phyloP scores from a whole-genome alignment of 2,329 filamentous ascomycete species.

The Colletotrichum sublineola region DNA sequence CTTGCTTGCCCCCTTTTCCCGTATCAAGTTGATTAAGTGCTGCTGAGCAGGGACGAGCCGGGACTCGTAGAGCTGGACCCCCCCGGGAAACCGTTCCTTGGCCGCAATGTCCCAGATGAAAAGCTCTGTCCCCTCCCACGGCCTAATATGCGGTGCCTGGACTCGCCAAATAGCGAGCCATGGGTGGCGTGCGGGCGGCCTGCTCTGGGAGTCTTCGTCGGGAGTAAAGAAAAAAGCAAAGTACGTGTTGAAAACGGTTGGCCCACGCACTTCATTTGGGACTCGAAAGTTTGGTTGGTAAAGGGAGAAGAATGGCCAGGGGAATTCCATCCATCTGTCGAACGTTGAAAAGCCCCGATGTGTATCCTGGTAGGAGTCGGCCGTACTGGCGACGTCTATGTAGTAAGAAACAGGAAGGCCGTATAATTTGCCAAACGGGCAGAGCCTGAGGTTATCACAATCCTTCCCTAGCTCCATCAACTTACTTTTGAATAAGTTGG shows the following conservation, averaged over 20 bases:
- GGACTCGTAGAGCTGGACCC: constrained; percentile 45
- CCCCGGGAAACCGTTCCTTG: constrained; percentile 44
- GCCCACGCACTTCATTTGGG: not conserved
- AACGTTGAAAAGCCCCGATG: constrained; percentile 49
- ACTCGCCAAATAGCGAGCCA: constrained; percentile 67
- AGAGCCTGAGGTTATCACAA: not conserved
- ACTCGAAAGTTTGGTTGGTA: not conserved
- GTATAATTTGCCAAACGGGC: constrained; percentile 50
- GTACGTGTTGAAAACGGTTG: constrained; percentile 51
- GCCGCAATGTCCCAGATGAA: constrained; percentile 67
- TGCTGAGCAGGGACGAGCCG: constrained; percentile 62
- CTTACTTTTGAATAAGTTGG: constrained; percentile 47
- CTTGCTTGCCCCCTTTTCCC: constrained; percentile 48
- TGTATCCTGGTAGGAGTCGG: constrained; percentile 50
- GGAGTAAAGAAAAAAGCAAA: constrained; percentile 65
- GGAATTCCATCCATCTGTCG: constrained; percentile 52
- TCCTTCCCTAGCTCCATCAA: constrained; percentile 28
- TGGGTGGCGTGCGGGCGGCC: constrained; percentile 55
- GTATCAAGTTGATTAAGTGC: constrained; percentile 56
- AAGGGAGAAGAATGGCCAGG: constrained; percentile 45
- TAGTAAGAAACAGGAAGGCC: constrained; percentile 58
- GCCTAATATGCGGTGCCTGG: constrained; percentile 51
- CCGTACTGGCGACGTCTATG: constrained; percentile 52
- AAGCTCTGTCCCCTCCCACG: constrained; percentile 58
- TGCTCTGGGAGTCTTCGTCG: constrained; percentile 34